phyloP scores from a whole-genome alignment of 2,329 filamentous ascomycete genomes.

The Anthostomella pinea region DNA sequence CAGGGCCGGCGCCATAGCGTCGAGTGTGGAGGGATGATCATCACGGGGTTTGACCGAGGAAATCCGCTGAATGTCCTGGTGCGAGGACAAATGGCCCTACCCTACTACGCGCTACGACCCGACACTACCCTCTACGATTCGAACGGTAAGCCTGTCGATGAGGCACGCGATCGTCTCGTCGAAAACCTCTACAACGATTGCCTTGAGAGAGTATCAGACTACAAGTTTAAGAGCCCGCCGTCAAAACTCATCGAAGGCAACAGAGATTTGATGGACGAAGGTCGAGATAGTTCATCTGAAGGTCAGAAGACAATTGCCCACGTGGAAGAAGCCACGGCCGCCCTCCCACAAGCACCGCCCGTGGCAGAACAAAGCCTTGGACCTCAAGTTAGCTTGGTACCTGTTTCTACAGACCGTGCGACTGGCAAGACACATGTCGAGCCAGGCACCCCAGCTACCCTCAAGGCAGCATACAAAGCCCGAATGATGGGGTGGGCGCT shows the following conservation, averaged over 20 bases:
- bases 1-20: constrained; percentile 69
- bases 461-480: constrained; percentile 74
- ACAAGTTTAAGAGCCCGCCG: constrained; percentile 73
- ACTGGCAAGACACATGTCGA: constrained; percentile 73
- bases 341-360: constrained; percentile 53
- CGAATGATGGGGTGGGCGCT: constrained; percentile 80
- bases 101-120: constrained; percentile 77
- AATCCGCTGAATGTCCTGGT: constrained; percentile 92
- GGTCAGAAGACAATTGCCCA: constrained; percentile 69
- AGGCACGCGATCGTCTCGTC: constrained; percentile 73
- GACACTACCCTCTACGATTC: constrained; percentile 87
- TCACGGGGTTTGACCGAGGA: constrained; percentile 93
- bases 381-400: constrained; percentile 55
- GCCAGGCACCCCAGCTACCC: constrained; percentile 64
- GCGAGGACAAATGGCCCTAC: constrained; percentile 82
- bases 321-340: constrained; percentile 66
- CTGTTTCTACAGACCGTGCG: constrained; percentile 64
- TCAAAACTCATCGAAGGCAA: constrained; percentile 78
- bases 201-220: constrained; percentile 85
- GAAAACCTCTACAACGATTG: constrained; percentile 95
- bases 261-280: constrained; percentile 74
- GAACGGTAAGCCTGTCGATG: constrained; percentile 74
- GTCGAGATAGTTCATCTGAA: constrained; percentile 72
- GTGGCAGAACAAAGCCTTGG: constrained; percentile 54
- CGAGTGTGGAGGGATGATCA: constrained; percentile 97